Evolutionary conservation across 2,329 filamentous ascomycete species (phyloP).

Genomic region (Cladobotryum mycophilum): DNA sequence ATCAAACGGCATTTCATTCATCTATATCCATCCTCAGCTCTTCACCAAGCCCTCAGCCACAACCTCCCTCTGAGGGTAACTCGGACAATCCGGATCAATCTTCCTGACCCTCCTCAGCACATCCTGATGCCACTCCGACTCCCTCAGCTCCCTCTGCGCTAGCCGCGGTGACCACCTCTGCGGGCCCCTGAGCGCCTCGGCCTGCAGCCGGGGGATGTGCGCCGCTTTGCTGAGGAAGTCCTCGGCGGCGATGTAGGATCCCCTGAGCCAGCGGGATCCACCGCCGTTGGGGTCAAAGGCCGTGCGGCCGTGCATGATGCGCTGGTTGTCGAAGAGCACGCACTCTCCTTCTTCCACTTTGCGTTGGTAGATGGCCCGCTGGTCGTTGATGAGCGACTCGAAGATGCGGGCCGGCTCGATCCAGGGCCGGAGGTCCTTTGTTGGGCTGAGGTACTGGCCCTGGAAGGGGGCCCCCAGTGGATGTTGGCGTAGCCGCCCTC

Average conservation of each 20-base stretch:
- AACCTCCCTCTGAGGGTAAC: neutral
- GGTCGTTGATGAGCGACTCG: constrained; percentile 49
- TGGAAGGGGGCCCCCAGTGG: constrained; percentile 80
- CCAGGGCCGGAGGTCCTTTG: constrained; percentile 31
- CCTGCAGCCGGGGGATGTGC: constrained; percentile 23
- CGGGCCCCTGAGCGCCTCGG: constrained; percentile 18
- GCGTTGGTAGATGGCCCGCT: constrained; percentile 58
- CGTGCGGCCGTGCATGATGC: constrained; percentile 76
- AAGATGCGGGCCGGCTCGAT: constrained; percentile 49
- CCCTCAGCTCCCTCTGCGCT: constrained; percentile 21
- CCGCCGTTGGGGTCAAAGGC: constrained; percentile 59
- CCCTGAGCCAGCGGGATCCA: constrained; percentile 75
- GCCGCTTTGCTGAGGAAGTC: constrained; percentile 35
- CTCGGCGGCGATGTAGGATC: constrained; percentile 66
- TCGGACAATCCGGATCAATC: constrained; percentile 12
- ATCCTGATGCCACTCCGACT: constrained; percentile 23
- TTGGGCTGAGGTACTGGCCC: constrained; percentile 35
- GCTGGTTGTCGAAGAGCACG: constrained; percentile 84
- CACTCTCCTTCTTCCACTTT: constrained; percentile 77
- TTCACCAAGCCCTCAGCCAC: neutral
- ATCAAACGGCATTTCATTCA: no score
- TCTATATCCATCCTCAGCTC: no score
- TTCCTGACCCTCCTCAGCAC: constrained; percentile 18
- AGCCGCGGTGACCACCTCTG: constrained; percentile 19
- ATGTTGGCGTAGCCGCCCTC: constrained; percentile 21